Evolutionary conservation across 2,329 filamentous ascomycete genomes (phyloP), one percentile per base, ranked within the genome.

Genomic region (Cytospora chrysosperma): DNA sequence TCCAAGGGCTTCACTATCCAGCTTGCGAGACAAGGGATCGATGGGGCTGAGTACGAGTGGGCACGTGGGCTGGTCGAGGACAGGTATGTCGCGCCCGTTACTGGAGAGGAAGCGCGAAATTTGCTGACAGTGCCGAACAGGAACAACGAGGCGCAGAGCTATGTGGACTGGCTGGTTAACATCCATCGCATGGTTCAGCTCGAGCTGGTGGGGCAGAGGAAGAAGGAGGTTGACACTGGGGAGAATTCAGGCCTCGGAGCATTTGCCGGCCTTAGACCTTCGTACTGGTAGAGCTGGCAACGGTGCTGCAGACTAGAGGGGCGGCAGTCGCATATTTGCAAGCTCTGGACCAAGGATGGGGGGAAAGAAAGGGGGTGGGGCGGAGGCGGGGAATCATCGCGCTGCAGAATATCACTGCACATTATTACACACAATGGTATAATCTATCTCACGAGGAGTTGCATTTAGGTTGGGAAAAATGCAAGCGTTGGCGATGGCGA

Each of bases 81-180:
- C 73, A 86, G 95, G 68, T 61, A 61, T 43, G 59, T 55, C 19
- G 26, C 37, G 12, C 15, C 17, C n/a, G n/a, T 28, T 17, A 13
- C 32, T 37, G 19, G 27, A 37, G 17, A 49, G 5, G n/a, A 47
- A 13, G 43, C 10, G 19, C 51, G 12, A 13, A 9, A 21, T 4
- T 1, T 28, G 51, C 59, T 61, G 24, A 61, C 28, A 28, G n/a
- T 17, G 8, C 26, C 37, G 21, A 54, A 26, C 2, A 61, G 59
- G 59, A 98, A 98, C 75, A 97, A 97, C 69, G 95, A 99, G 79
- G 95, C 95, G 40, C 93, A 96, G 78, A 96, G 91, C 74, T 99
- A 98, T 76, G 95, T 98, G 37, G 95, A 99, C 78, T 99, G 95
- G 95, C 82, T 99, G 72, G 95, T 99, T 63, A 91, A 97, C 76